phyloP scores from a whole-genome alignment of 306 rosid genomes.

The Coriaria nepalensis region DNA sequence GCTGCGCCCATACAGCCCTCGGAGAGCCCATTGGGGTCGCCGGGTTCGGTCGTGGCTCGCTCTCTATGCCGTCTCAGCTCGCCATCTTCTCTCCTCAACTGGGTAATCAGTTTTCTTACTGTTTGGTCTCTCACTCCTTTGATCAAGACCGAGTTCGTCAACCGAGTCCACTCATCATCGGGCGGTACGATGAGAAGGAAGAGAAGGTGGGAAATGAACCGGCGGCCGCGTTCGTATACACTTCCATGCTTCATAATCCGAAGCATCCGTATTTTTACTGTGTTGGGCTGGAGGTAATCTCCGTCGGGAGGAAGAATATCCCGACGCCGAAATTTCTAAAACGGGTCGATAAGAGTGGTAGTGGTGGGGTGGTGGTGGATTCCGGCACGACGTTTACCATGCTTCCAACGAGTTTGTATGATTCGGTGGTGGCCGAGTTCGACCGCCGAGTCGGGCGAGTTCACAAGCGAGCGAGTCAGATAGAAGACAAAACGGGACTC shows the following conservation, averaged over 20 bases:
- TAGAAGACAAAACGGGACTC: slow-evolving; percentile 61
- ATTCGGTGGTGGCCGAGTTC: slow-evolving; percentile 56
- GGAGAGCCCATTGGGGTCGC: slow-evolving; percentile 92
- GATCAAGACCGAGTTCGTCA: slow-evolving; percentile 35
- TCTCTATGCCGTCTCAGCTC: slow-evolving; percentile 74
- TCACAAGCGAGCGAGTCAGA: slow-evolving; percentile 43
- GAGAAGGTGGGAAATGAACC: slow-evolving; percentile 6
- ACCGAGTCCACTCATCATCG: slow-evolving; percentile 84
- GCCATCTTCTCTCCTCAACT: slow-evolving; percentile 48
- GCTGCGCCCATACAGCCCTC: slow-evolving; percentile 74
- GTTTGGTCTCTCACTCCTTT: slow-evolving; percentile 80
- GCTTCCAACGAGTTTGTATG: slow-evolving; percentile 54
- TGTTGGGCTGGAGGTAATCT: slow-evolving; percentile 53
- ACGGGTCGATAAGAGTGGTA: slow-evolving; percentile 39
- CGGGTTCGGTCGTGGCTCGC: slow-evolving; percentile 71
- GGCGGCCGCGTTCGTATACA: slow-evolving; percentile 36
- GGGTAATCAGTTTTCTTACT: slow-evolving; percentile 73
- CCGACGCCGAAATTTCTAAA: slow-evolving; percentile 48
- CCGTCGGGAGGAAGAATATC: slow-evolving; percentile 37
- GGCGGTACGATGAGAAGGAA: slow-evolving; percentile 27
- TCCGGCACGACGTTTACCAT: slow-evolving; percentile 90
- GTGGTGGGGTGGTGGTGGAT: slow-evolving; percentile 80
- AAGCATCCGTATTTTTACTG: slow-evolving; percentile 79
- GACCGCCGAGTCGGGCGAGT: slow-evolving; percentile 44
- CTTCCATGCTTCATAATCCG: slow-evolving; percentile 63